Evolutionary conservation across 768 basidiomycete genomes (phyloP), one percentile per base, ranked within the genome.

Genomic region (Macrolepiota dolichaula): DNA sequence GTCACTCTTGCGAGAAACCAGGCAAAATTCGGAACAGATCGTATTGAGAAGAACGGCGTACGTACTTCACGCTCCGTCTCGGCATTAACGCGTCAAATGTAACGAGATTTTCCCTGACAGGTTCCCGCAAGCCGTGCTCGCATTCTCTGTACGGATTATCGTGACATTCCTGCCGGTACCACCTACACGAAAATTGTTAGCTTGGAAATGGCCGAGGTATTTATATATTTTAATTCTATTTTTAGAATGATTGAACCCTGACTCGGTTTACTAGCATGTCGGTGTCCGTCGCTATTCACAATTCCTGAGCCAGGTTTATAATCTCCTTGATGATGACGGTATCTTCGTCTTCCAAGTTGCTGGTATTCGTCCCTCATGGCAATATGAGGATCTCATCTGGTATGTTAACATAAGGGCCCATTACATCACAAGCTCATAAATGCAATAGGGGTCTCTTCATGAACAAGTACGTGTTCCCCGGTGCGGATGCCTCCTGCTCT

Each of bases 391-490:
- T 72, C 86, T 99, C 59, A 87, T 94, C 66, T 99, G 97, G 94
- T 89, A 68, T 40, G 76, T 72, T 11, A 0, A 19, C 9, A 3
- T n/a, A 7, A 29, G 19, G 32, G 19, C 32, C 29, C 6, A 1
- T 22, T 27, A 29, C 25, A 4, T 42, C 25, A 4, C 24, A 10
- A 6, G 4, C 54, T 64, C 13, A 61, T 52, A 15, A 38, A 9
- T 1, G 40, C 4, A 37, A 4, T 42, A 91, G 89, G 92, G 95
- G 94, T 65, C 81, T 96, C 24, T 96, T 96, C 80, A 96, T 96
- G 94, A 96, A 92, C 85, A 95, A 95, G 70, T 98, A 99, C 66
- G 77, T 99, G 71, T 99, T 99, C 88, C 96, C 97, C 49, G 96
- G 96, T 70, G 97, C 96, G 2, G 97, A 99, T 68, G 97, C 97